phyloP scores from a whole-genome alignment of 768 basidiomycete genomes.

The Xanthoconium purpureum region DNA sequence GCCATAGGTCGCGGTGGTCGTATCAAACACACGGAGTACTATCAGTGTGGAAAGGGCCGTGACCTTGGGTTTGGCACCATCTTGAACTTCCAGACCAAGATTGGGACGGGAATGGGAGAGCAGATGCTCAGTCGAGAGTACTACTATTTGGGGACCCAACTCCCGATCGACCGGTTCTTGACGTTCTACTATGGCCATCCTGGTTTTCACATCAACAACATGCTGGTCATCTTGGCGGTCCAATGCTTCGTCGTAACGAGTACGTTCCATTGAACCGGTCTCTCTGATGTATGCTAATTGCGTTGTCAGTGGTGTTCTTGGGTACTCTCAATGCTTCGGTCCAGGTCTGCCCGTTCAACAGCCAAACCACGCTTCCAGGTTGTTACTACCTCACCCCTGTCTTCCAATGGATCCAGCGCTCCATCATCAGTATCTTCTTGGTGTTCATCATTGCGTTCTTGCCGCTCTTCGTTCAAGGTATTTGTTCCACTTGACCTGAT shows the following conservation, averaged over 20 bases:
- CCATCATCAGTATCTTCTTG: conserved; percentile 97
- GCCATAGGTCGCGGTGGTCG: conserved; percentile 94
- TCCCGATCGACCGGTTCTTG: conserved; percentile 97
- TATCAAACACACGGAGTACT: conserved; percentile 99
- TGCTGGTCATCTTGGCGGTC: conserved; percentile 95
- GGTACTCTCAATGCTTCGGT: conserved; percentile 87
- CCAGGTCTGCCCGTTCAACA: conserved; percentile 66
- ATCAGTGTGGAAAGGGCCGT: conserved; percentile 97
- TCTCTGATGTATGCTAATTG: conserved; percentile 14
- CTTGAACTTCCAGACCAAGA: conserved; percentile 99
- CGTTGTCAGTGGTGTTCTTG: conserved; percentile 78
- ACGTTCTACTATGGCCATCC: conserved; percentile 99
- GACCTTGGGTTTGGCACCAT: conserved; percentile 99
- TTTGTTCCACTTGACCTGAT: conserved; percentile 4
- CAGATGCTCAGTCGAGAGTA: conserved; percentile 99
- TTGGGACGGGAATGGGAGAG: conserved; percentile 99
- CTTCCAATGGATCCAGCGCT: conserved; percentile 92
- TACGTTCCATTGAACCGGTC: conserved; percentile 39
- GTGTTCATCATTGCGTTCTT: conserved; percentile 98
- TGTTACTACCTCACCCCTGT: conserved; percentile 95
- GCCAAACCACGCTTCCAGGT: conserved; percentile 73
- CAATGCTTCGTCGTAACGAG: conserved; percentile 92
- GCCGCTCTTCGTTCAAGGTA: conserved; percentile 93
- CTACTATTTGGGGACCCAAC: conserved; percentile 96
- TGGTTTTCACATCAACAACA: conserved; percentile 99